These are phyloP conservation scores for Vinca minor DNA, from an alignment of 257 asterid genomes.

Conservation along the genomic window DNA sequence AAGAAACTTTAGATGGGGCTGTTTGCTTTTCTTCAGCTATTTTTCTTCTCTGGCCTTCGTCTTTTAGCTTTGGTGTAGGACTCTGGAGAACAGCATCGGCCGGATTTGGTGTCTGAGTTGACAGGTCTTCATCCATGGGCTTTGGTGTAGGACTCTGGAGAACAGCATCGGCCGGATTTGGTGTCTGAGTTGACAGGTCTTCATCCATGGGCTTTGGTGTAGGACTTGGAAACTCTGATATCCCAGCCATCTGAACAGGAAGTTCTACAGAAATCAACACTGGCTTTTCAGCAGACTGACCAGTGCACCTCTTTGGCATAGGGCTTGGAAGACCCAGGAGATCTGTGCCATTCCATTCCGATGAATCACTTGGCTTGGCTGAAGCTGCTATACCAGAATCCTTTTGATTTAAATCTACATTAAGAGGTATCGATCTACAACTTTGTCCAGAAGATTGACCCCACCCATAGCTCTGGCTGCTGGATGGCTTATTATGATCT, in stretches of 20 bases:
- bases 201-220: constrained; percentile 32
- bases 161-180: constrained; percentile 32
- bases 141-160: constrained; percentile 26
- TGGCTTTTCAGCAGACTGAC: constrained; percentile 26
- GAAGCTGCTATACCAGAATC: constrained; percentile 20
- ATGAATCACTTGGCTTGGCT: constrained; percentile 22
- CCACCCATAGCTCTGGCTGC: constrained; percentile 9
- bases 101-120: constrained; percentile 28
- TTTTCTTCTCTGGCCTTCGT: constrained; percentile 32
- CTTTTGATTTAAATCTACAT: constrained; percentile 20
- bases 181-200: constrained; percentile 21
- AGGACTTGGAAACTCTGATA: constrained; percentile 34
- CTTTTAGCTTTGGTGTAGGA: constrained; percentile 35
- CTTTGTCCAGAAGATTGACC: constrained; percentile 27
- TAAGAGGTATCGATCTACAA: constrained; percentile 11
- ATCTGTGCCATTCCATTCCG: constrained; percentile 17
- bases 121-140: background rate
- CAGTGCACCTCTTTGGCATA: constrained; percentile 19
- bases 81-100: constrained; percentile 22
- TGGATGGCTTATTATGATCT: constrained; percentile 18
- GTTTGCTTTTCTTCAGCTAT: constrained; percentile 35
- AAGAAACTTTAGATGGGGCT: constrained; percentile 25
- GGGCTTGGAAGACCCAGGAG: constrained; percentile 27
- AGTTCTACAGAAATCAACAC: constrained; percentile 19
- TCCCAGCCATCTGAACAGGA: constrained; percentile 18